A percentile compares a stretch with the other conserved stretches of the same genome.
Conservation (phyloP, 2,329 filamentous ascomycete species). For the Aphanocladium album region DNA sequence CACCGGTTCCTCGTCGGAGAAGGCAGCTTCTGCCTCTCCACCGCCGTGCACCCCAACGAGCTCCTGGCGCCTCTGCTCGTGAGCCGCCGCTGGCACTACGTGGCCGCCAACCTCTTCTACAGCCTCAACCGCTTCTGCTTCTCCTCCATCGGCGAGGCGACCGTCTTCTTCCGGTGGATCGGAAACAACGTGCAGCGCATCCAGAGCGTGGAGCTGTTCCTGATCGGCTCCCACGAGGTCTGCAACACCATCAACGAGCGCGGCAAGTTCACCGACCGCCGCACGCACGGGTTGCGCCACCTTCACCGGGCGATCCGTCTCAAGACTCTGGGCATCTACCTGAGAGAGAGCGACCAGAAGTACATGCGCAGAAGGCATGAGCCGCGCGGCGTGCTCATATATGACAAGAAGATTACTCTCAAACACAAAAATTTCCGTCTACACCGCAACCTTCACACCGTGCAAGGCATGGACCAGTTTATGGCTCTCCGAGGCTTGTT, state of each 20-base stretch:
- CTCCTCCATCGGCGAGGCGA: constrained; percentile 48
- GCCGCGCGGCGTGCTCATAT: constrained; percentile 15
- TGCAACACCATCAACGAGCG: constrained; percentile 16
- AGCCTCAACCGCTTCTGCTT: constrained; percentile 46
- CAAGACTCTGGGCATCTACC: constrained; percentile 34
- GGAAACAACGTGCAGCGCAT: constrained; percentile 36
- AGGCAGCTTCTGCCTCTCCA: constrained; percentile 26
- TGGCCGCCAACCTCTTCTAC: constrained; percentile 42
- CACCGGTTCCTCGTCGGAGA: constrained; percentile 36
- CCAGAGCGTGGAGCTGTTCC: constrained; percentile 40
- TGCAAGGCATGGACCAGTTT: constrained; percentile 43
- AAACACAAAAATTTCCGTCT: constrained; percentile 36
- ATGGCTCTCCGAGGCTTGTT: constrained; percentile 38
- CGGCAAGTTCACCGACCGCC: constrained; percentile 29
- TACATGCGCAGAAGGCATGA: constrained; percentile 37
- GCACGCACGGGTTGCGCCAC: constrained; percentile 32
- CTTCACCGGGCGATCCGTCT: constrained; percentile 35
- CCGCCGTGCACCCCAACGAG: constrained; percentile 28
- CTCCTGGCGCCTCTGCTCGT: constrained; percentile 36
- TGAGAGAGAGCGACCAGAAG: constrained; percentile 30
- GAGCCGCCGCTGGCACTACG: constrained; percentile 34
- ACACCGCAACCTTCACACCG: constrained; percentile 31
- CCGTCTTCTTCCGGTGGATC: constrained; percentile 37
- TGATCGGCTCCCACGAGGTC: constrained; percentile 32
- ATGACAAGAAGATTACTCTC: constrained; percentile 25